These are phyloP conservation scores for Chlorella sp. DNA, from an alignment of 139 green algal species.

Conservation along the genomic window DNA sequence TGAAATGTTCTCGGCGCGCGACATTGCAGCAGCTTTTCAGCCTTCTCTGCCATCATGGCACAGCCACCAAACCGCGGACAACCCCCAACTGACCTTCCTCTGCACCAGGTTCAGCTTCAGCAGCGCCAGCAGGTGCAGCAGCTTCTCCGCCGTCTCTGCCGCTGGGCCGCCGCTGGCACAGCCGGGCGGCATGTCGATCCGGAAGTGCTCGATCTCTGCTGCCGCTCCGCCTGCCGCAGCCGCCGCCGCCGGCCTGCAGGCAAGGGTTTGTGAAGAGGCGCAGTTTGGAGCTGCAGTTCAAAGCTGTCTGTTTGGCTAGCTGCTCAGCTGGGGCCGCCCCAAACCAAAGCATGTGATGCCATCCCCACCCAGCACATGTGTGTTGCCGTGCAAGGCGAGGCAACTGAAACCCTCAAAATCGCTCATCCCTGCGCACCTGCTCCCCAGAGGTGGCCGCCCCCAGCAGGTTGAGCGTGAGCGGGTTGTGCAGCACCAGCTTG, in stretches of 20 bases:
- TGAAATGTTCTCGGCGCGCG: too few species aligned
- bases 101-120: conserved; percentile 81
- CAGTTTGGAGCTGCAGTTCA: too few species aligned
- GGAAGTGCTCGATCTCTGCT: conserved; percentile 67
- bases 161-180: neutral
- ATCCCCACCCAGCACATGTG: too few species aligned
- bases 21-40: too few species aligned
- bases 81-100: conserved; percentile 76
- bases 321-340: too few species aligned
- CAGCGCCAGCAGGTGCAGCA: conserved; percentile 80
- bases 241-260: neutral
- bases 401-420: too few species aligned
- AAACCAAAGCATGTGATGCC: too few species aligned
- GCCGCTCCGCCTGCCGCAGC: conserved; percentile 27
- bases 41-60: too few species aligned
- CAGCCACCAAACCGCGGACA: too few species aligned
- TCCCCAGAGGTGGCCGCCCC: neutral
- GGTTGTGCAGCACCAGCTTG: conserved; percentile 93
- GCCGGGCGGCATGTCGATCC: conserved; percentile 33
- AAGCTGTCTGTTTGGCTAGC: too few species aligned
- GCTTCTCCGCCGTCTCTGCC: conserved; percentile 54
- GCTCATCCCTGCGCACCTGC: neutral
- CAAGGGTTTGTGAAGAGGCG: too few species aligned
- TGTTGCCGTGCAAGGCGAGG: too few species aligned
- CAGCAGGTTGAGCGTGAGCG: conserved; percentile 81